phyloP scores from a whole-genome alignment of 495 filamentous ascomycete species.

The Neurospora sp. region DNA sequence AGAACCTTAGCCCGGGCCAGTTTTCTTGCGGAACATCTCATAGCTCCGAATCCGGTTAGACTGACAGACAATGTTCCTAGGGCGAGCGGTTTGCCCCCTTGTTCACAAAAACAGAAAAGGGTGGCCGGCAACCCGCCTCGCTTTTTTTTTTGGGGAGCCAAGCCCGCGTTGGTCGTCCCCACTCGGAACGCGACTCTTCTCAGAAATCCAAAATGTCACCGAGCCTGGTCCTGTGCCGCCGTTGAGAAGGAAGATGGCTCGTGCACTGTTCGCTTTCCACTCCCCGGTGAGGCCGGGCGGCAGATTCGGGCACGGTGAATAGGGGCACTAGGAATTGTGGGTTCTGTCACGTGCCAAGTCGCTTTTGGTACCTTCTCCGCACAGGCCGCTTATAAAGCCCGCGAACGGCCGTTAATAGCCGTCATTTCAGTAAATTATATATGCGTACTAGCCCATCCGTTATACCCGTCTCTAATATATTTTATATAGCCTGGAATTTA shows the following conservation, averaged over 20 bases:
- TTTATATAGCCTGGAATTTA: too few species aligned
- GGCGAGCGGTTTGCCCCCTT: constrained; percentile 9
- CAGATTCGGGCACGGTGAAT: neutral
- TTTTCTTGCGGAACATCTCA: constrained; percentile 16
- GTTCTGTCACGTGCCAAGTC: too few species aligned
- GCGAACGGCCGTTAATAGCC: too few species aligned
- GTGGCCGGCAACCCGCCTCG: constrained; percentile 2
- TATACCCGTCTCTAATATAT: too few species aligned
- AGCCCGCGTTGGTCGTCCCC: constrained; percentile 8
- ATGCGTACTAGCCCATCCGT: too few species aligned
- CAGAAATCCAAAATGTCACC: neutral
- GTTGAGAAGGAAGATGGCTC: neutral
- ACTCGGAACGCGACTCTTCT: neutral
- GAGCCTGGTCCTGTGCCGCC: constrained; percentile 9
- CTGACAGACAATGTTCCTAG: constrained; percentile 6
- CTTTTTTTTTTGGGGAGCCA: constrained; percentile 1
- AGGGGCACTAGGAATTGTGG: too few species aligned
- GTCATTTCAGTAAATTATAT: too few species aligned
- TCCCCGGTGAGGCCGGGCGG: constrained; percentile 17
- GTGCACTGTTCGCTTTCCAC: neutral
- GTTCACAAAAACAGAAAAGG: constrained; percentile 1
- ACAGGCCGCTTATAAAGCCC: too few species aligned
- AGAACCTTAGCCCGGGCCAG: neutral
- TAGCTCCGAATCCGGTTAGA: constrained; percentile 13
- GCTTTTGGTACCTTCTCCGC: too few species aligned